Conservation (phyloP, 768 basidiomycete species). For the Rhodotorula kratochvilovae region DNA sequence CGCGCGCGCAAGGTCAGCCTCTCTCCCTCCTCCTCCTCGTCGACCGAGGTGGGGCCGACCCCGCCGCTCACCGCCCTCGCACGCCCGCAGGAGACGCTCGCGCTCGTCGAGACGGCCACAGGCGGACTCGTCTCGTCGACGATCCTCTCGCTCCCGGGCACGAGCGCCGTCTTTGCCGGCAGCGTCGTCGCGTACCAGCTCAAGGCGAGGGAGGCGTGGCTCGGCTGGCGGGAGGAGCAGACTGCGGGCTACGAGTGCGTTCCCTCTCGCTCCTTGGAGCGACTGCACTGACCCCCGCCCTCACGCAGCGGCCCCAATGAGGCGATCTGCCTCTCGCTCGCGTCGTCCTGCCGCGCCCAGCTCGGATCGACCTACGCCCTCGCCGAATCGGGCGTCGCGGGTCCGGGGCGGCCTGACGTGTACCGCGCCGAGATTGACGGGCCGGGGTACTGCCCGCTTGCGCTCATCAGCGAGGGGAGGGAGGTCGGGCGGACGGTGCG, state of each 20-base stretch:
- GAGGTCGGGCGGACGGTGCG: neutral
- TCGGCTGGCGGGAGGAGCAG: neutral
- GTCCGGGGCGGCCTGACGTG: neutral
- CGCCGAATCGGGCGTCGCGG: constrained; percentile 1
- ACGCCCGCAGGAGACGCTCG: constrained; percentile 6
- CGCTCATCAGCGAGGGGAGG: neutral
- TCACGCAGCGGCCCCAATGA: neutral
- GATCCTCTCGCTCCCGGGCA: constrained; percentile 8
- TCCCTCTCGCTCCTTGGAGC: neutral
- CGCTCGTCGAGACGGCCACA: constrained; percentile 8
- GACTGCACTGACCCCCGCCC: neutral
- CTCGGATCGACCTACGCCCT: neutral
- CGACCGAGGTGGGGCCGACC: neutral
- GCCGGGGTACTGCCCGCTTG: constrained; percentile 2
- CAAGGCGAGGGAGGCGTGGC: neutral
- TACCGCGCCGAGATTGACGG: constrained; percentile 5
- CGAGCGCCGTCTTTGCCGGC: neutral
- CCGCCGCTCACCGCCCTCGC: neutral
- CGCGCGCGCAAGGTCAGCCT: neutral
- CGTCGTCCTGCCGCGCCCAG: neutral
- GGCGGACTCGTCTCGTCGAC: constrained; percentile 5
- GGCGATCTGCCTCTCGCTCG: neutral
- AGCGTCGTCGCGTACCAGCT: constrained; percentile 5
- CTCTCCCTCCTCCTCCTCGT: neutral
- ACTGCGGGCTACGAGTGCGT: neutral